phyloP scores from a whole-genome alignment of 257 asterid genomes.

The Primulina tabacum region DNA sequence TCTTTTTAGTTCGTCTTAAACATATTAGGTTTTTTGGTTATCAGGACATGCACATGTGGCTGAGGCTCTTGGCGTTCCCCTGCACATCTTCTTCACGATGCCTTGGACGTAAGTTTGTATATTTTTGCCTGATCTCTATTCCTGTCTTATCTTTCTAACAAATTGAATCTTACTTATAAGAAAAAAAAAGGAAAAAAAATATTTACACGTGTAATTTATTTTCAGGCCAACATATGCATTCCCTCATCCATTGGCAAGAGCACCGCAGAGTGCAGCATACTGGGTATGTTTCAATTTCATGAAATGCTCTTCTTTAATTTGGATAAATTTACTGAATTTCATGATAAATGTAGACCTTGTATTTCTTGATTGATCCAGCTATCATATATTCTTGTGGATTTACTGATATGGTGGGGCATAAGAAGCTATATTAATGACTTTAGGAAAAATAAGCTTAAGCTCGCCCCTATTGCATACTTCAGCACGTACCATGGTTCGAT shows the following conservation, averaged over 20 bases:
- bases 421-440: constrained; percentile 87
- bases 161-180: constrained; percentile 16
- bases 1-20: constrained; percentile 1
- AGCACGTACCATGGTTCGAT: constrained; percentile 90
- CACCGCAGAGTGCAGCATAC: constrained; percentile 96
- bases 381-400: constrained; percentile 90
- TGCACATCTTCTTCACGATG: constrained; percentile 99
- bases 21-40: constrained; percentile 25
- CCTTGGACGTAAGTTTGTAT: constrained; percentile 94
- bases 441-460: constrained; percentile 86
- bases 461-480: constrained; percentile 93
- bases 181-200: constrained; percentile 7
- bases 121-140: constrained; percentile 17
- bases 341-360: constrained; percentile 6
- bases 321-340: background rate
- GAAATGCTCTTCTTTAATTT: constrained; percentile 18
- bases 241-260: constrained; percentile 98
- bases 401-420: constrained; percentile 98
- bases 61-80: constrained; percentile 95
- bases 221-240: constrained; percentile 96
- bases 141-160: constrained; percentile 17
- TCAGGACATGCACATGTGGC: constrained; percentile 97
- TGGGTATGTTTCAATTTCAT: constrained; percentile 62
- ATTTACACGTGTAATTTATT: constrained; percentile 32
- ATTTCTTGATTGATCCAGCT: constrained; percentile 54